These are phyloP conservation scores for Cutaneotrichosporon sp. DNA, from an alignment of 1,284 basidiomycete genomes.

Conservation along the genomic window DNA sequence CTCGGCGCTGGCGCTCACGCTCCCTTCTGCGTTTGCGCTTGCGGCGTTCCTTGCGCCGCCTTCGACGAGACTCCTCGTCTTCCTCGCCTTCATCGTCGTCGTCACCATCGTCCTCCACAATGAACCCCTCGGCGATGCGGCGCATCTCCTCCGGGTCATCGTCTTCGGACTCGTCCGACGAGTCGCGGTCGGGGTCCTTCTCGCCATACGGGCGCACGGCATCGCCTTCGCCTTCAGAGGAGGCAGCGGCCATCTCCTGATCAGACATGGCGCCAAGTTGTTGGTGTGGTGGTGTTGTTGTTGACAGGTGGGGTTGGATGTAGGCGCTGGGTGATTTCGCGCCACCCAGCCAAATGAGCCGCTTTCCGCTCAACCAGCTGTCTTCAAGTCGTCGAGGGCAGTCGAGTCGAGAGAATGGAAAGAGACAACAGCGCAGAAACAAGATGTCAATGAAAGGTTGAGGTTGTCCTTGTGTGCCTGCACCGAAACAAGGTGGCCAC, in stretches of 20 bases:
- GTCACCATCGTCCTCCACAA: slow-evolving; percentile 46
- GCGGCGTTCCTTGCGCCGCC: slow-evolving; percentile 33
- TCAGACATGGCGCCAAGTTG: slow-evolving; percentile 29
- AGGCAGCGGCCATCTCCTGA: slow-evolving; percentile 24
- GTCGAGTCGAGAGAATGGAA: no score
- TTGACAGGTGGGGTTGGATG: no score
- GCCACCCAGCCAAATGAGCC: neutral
- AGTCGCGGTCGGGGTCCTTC: slow-evolving; percentile 35
- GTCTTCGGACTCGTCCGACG: slow-evolving; percentile 48
- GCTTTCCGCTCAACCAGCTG: no score
- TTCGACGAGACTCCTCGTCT: slow-evolving; percentile 25
- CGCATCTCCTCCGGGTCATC: slow-evolving; percentile 46
- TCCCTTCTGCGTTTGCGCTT: slow-evolving; percentile 36
- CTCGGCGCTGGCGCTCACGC: slow-evolving; percentile 21
- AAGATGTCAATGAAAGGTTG: no score
- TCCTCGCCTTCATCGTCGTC: slow-evolving; percentile 34
- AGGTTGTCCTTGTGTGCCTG: no score
- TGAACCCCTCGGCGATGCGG: slow-evolving; percentile 47
- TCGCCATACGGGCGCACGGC: slow-evolving; percentile 46
- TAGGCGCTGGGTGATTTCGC: no score
- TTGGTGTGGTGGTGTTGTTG: neutral
- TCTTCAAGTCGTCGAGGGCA: no score
- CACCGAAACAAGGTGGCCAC: no score
- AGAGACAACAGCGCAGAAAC: no score
- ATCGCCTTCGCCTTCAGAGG: slow-evolving; percentile 48